Evolutionary conservation across 2,329 filamentous ascomycete species (phyloP), one percentile per base, ranked within the genome.

Genomic region (Huntiella savannae): DNA sequence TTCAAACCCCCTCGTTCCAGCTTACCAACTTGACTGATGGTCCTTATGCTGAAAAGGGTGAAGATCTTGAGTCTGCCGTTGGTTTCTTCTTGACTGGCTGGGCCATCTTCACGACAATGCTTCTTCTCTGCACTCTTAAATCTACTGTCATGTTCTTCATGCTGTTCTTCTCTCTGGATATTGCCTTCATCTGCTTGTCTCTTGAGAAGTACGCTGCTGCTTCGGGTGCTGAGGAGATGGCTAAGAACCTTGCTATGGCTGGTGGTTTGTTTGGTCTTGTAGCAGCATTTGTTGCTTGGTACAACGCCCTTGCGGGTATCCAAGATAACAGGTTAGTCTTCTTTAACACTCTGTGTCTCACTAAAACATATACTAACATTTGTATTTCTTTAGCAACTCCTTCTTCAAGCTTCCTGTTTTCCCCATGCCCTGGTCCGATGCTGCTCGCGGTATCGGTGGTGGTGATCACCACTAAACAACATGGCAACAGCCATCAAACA

Each of bases 331-430:
- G 70, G 74, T 77, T 59, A 55, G 70, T 63, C 48, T 11, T 34
- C 33, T 16, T 37, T 13, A 28, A 10, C 7, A 7, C 12, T 38
- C 8, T 6, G 39, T 28, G 3, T 33, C 13, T 32, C 11, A 35
- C 12, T 39, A 17, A 36, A 45, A n/a, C 35, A 28, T 28, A 50
- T n/a, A 50, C 61, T 68, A 59, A 68, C 58, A 42, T 40, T 6
- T n/a, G 47, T 39, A 35, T 44, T 45, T 40, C 33, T 19, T 50
- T 56, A 91, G 84, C 68, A 79, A 79, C 64, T 78, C 73, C 22
- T 94, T 94, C 77, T 91, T 94, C 70, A 71, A 91, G 61, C 76
- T 93, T 51, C 88, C 87, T 44, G 86, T 95, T 52, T 79, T 82
- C 56, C 86, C 94, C 70, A 92, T 95, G 71, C 88, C 87, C 46